Percentiles rank a stretch among this genome's conserved stretches.
phyloP scores from a whole-genome alignment of 2,329 filamentous ascomycete genomes.

The Epichloe baconii region DNA sequence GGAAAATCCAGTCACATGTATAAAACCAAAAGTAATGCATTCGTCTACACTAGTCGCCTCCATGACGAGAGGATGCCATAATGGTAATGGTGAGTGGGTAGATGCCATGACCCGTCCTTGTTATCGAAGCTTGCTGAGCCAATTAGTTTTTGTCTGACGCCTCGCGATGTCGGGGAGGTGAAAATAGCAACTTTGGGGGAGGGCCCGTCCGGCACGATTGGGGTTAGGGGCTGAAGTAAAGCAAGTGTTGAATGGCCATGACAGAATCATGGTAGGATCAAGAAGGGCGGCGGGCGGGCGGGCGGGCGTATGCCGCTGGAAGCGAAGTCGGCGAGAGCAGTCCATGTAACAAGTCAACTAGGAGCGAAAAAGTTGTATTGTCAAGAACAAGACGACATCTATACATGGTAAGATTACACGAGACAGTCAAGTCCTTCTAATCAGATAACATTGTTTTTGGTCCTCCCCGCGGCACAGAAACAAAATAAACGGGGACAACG shows the following conservation, averaged over 20 bases:
- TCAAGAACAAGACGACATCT: constrained; percentile 6
- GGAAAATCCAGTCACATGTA: neutral
- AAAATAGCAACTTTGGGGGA: neutral
- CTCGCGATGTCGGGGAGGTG: too few species aligned
- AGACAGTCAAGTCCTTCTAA: constrained; percentile 5
- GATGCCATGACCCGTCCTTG: neutral
- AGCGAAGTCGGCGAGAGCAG: too few species aligned
- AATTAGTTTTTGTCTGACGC: too few species aligned
- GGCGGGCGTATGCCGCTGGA: too few species aligned
- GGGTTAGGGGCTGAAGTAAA: neutral
- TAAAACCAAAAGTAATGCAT: neutral
- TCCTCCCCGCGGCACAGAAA: neutral
- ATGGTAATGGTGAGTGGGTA: neutral
- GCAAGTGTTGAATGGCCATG: neutral
- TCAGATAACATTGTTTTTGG: neutral
- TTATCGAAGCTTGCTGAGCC: too few species aligned
- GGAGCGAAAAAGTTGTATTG: constrained; percentile 5
- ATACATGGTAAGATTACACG: constrained; percentile 9
- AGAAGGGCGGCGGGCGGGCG: too few species aligned
- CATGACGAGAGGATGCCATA: too few species aligned
- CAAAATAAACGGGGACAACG: neutral
- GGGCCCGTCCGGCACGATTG: neutral
- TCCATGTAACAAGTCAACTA: neutral
- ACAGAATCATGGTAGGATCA: neutral
- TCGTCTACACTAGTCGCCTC: neutral